phyloP scores from a whole-genome alignment of 345 rosid genomes.

The Stellera chamaejasme region DNA sequence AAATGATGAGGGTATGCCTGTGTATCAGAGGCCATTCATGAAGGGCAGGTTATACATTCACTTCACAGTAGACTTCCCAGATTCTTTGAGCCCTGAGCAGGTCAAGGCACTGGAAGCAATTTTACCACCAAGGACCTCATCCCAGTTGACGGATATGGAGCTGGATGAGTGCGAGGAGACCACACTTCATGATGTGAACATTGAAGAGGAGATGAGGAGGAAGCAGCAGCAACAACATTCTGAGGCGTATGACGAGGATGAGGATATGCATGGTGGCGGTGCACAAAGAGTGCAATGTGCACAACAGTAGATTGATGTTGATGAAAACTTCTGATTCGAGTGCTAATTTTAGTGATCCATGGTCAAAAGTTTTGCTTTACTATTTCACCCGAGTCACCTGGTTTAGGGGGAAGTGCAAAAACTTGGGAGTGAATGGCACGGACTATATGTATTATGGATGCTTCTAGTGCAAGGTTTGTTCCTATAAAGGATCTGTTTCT shows the following conservation, averaged over 20 bases:
- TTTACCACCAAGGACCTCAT: constrained; percentile 40
- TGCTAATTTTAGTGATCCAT: no score
- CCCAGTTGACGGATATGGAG: constrained; percentile 66
- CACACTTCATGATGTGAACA: constrained; percentile 74
- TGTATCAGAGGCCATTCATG: constrained; percentile 73
- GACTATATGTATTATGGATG: no score
- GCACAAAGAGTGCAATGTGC: constrained; percentile 67
- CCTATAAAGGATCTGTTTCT: no score
- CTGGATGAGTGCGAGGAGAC: constrained; percentile 89
- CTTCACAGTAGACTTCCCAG: constrained; percentile 86
- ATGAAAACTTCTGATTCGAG: neutral
- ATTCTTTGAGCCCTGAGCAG: constrained; percentile 59
- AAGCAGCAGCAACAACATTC: constrained; percentile 51
- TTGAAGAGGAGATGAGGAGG: constrained; percentile 85
- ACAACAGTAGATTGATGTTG: constrained; percentile 42
- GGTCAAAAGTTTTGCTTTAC: no score
- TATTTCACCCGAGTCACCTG: no score
- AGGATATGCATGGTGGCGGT: constrained; percentile 44
- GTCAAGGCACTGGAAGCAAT: constrained; percentile 57
- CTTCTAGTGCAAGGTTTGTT: no score
- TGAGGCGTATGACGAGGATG: constrained; percentile 56
- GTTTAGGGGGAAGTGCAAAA: no score
- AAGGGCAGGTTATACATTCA: constrained; percentile 88
- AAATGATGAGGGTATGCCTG: constrained; percentile 85
- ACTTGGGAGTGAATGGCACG: no score